Evolutionary conservation across 805 yeast genomes (phyloP).

Genomic region (Wickerhamiella sorbophila): DNA sequence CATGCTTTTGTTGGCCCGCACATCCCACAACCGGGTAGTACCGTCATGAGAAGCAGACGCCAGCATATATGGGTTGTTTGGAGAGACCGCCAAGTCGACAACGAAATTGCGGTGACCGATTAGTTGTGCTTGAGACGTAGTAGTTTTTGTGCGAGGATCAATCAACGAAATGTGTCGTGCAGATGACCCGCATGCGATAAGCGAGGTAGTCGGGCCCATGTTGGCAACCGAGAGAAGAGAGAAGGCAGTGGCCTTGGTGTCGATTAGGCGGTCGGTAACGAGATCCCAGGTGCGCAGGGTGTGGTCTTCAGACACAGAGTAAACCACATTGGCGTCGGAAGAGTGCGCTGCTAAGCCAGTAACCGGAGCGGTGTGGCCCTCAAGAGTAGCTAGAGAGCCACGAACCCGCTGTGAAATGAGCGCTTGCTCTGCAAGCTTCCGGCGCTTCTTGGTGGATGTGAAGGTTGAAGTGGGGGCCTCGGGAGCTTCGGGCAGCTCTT

Average conservation of each 20-base stretch:
- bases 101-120: constrained; percentile 89
- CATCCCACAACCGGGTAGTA: constrained; percentile 88
- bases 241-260: constrained; percentile 74
- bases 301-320: constrained; percentile 93
- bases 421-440: constrained; percentile 66
- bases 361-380: constrained; percentile 77
- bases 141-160: constrained; percentile 66
- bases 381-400: constrained; percentile 65
- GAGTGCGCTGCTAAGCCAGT: constrained; percentile 67
- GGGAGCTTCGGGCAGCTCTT: constrained; percentile 55
- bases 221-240: constrained; percentile 65
- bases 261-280: constrained; percentile 71
- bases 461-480: constrained; percentile 28
- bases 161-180: constrained; percentile 94
- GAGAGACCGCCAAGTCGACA: constrained; percentile 57
- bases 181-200: constrained; percentile 86
- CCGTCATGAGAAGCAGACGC: constrained; percentile 95
- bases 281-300: constrained; percentile 94
- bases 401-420: constrained; percentile 56
- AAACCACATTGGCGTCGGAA: constrained; percentile 65
- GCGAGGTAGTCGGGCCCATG: constrained; percentile 43
- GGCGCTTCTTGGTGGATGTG: constrained; percentile 76
- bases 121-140: constrained; percentile 52
- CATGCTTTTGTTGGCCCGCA: constrained; percentile 69
- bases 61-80: constrained; percentile 67